Percentiles rank a stretch among this genome's conserved stretches.
phyloP scores from a whole-genome alignment of 2,329 filamentous ascomycete genomes.

The Colletotrichum costaricense region DNA sequence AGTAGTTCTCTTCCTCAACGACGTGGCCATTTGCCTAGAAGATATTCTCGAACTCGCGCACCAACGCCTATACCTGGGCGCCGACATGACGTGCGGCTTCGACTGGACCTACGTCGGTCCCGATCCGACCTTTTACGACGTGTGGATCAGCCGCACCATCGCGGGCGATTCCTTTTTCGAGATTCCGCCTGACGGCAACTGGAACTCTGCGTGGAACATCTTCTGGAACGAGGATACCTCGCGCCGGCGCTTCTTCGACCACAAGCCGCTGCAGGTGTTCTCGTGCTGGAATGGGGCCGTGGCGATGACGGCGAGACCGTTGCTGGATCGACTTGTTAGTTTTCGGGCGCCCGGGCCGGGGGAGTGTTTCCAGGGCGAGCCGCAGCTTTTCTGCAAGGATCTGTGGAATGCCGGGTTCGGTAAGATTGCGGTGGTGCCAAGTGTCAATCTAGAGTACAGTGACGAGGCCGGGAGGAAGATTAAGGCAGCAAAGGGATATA shows the following conservation, averaged over 20 bases:
- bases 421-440: constrained; percentile 67
- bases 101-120: constrained; percentile 63
- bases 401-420: constrained; percentile 61
- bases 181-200: constrained; percentile 60
- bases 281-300: constrained; percentile 71
- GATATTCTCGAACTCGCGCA: constrained; percentile 61
- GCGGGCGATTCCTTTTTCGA: constrained; percentile 66
- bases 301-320: constrained; percentile 58
- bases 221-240: constrained; percentile 62
- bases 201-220: constrained; percentile 60
- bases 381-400: constrained; percentile 67
- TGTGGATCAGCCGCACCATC: constrained; percentile 65
- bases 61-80: constrained; percentile 57
- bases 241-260: constrained; percentile 44
- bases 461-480: constrained; percentile 55
- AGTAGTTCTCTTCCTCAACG: constrained; percentile 65
- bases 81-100: constrained; percentile 70
- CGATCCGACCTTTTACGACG: constrained; percentile 64
- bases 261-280: constrained; percentile 68
- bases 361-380: constrained; percentile 67
- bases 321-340: constrained; percentile 54
- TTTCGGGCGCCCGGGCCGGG: constrained; percentile 53
- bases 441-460: constrained; percentile 66
- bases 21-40: constrained; percentile 63
- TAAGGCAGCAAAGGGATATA: constrained; percentile 63